phyloP scores from a whole-genome alignment of 805 yeast species.

The Zygoascus flipseniorum region DNA sequence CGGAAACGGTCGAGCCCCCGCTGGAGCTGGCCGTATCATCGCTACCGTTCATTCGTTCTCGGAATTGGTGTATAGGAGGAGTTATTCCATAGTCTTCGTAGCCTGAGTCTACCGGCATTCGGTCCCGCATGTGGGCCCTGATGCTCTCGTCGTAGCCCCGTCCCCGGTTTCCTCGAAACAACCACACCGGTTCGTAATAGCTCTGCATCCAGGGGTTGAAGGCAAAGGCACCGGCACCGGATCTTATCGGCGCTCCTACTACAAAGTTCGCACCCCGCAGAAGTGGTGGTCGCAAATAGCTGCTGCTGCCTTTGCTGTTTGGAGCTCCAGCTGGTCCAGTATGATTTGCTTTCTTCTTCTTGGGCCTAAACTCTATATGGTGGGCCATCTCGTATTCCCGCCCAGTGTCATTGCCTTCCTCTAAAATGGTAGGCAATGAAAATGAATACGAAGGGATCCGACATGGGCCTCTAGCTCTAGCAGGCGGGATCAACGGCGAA shows the following conservation, averaged over 20 bases:
- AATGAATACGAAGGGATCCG: neutral
- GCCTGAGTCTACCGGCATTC: neutral
- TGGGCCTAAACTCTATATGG: neutral
- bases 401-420: neutral
- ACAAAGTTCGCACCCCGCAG: neutral
- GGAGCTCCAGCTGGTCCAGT: neutral
- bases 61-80: neutral
- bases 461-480: neutral
- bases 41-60: neutral
- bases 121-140: neutral
- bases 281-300: neutral
- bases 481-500: neutral
- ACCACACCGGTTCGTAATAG: slow-evolving; percentile 2
- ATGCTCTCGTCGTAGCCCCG: neutral
- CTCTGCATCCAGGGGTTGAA: neutral
- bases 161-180: neutral
- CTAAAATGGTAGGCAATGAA: neutral
- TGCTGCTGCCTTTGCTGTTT: neutral
- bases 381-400: no score
- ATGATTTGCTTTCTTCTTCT: neutral
- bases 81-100: neutral
- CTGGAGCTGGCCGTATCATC: neutral
- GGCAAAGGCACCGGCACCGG: neutral
- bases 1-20: neutral
- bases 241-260: neutral